Percentiles rank a stretch among this genome's conserved stretches.
These are phyloP conservation scores for Erysimum pusillum DNA, from an alignment of 441 rosid genomes.

Conservation along the genomic window DNA sequence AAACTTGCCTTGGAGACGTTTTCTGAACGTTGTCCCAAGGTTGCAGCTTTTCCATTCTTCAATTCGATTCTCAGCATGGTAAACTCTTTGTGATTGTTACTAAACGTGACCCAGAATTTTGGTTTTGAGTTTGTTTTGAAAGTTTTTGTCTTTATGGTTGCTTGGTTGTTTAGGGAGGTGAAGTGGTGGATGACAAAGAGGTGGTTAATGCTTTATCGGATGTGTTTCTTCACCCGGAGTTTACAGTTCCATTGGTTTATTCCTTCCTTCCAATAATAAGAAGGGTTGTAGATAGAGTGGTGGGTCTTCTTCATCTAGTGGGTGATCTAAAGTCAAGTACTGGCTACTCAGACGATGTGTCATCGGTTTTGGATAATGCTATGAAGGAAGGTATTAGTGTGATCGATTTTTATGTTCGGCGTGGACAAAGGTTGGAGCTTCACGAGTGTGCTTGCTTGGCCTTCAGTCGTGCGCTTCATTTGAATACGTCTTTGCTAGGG, in stretches of 20 bases:
- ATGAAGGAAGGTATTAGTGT: constrained; percentile 59
- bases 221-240: constrained; percentile 72
- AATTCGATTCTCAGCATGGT: constrained; percentile 59
- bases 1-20: constrained; percentile 67
- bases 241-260: constrained; percentile 75
- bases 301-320: constrained; percentile 62
- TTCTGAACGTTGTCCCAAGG: constrained; percentile 74
- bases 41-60: constrained; percentile 50
- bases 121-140: constrained; percentile 11
- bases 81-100: background rate
- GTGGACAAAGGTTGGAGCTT: constrained; percentile 74
- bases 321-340: constrained; percentile 62
- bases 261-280: constrained; percentile 69
- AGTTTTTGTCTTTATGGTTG: constrained; percentile 29
- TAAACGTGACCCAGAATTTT: background rate
- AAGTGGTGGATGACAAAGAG: constrained; percentile 61
- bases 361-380: constrained; percentile 43
- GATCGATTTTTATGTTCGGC: constrained; percentile 61
- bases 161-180: constrained; percentile 54
- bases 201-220: constrained; percentile 66
- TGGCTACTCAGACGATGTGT: constrained; percentile 50
- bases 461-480: constrained; percentile 84
- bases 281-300: constrained; percentile 70
- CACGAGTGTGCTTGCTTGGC: constrained; percentile 95
- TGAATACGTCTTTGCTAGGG: constrained; percentile 77